These are phyloP conservation scores for Cocos nucifera DNA, from an alignment of 176 grass and related monocot species.

Conservation along the genomic window DNA sequence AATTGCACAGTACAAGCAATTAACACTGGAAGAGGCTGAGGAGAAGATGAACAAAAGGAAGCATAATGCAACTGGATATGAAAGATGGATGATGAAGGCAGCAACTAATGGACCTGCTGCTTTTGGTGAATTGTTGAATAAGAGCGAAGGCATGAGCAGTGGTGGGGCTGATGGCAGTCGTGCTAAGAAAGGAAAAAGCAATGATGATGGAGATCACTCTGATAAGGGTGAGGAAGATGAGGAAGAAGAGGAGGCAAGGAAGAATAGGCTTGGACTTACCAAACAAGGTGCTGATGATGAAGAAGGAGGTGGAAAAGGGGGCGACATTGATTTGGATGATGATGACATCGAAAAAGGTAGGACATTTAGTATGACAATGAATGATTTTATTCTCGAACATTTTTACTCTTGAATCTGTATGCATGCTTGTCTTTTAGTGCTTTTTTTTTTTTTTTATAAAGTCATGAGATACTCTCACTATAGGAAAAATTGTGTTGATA, in stretches of 20 bases:
- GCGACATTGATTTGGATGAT: constrained; percentile 69
- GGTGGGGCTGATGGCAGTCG: constrained; percentile 19
- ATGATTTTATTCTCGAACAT: too few relatives aligned
- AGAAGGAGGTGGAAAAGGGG: constrained; percentile 43
- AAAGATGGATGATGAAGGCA: constrained; percentile 82
- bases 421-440: too few relatives aligned
- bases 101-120: constrained; percentile 67
- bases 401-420: too few relatives aligned
- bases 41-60: constrained; percentile 78
- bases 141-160: constrained; percentile 19
- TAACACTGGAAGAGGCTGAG: constrained; percentile 88
- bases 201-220: constrained; percentile 41
- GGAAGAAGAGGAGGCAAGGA: constrained; percentile 35
- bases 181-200: constrained; percentile 39
- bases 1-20: constrained; percentile 73
- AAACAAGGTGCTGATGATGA: constrained; percentile 59
- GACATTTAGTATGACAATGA: too few relatives aligned
- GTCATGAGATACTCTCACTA: too few relatives aligned
- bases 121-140: constrained; percentile 49
- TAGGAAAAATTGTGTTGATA: too few relatives aligned
- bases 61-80: constrained; percentile 59
- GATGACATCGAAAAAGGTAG: constrained; percentile 80
- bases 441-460: too few relatives aligned
- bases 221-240: constrained; percentile 45
- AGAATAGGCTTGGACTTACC: constrained; percentile 25